Conservation (phyloP, 2,329 filamentous ascomycete genomes). For the Chrysoporthe cubensis region DNA sequence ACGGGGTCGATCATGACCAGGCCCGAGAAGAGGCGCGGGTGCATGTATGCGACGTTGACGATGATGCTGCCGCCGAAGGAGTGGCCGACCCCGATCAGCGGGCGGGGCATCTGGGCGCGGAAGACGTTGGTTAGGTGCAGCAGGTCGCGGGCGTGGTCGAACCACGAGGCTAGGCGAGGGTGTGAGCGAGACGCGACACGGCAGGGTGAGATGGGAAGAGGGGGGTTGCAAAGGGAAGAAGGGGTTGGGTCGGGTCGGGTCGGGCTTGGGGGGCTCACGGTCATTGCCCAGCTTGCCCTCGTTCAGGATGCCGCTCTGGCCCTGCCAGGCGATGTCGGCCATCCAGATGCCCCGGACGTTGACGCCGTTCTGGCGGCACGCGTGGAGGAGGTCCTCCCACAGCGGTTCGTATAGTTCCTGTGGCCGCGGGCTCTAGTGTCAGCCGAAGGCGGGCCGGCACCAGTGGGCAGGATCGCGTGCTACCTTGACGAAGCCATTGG, state of each 20-base stretch:
- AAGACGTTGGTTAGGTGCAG: constrained; percentile 85
- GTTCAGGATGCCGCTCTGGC: constrained; percentile 77
- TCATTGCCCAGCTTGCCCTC: constrained; percentile 79
- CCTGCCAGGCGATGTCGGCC: constrained; percentile 85
- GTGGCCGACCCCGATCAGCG: constrained; percentile 83
- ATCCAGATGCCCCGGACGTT: constrained; percentile 86
- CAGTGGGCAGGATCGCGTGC: constrained; percentile 1
- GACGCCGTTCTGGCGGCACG: constrained; percentile 62
- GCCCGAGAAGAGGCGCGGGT: constrained; percentile 78
- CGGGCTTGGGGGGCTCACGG: constrained; percentile 63
- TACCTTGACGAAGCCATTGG: constrained; percentile 92
- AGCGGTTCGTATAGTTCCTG: constrained; percentile 91
- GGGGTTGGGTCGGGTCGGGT: constrained; percentile 25
- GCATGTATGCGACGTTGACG: constrained; percentile 71
- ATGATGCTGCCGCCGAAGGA: constrained; percentile 84
- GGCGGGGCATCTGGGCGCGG: constrained; percentile 76
- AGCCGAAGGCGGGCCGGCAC: background rate
- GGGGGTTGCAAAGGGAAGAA: background rate
- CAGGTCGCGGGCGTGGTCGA: constrained; percentile 83
- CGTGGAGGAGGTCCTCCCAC: constrained; percentile 78
- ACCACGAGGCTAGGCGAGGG: constrained; percentile 70
- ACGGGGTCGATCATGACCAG: constrained; percentile 86
- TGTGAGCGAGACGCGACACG: constrained; percentile 22
- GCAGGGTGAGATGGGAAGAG: background rate
- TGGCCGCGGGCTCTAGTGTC: constrained; percentile 19